Evolutionary conservation across 2,329 filamentous ascomycete genomes (phyloP).

Genomic region (Septoria petroselini): DNA sequence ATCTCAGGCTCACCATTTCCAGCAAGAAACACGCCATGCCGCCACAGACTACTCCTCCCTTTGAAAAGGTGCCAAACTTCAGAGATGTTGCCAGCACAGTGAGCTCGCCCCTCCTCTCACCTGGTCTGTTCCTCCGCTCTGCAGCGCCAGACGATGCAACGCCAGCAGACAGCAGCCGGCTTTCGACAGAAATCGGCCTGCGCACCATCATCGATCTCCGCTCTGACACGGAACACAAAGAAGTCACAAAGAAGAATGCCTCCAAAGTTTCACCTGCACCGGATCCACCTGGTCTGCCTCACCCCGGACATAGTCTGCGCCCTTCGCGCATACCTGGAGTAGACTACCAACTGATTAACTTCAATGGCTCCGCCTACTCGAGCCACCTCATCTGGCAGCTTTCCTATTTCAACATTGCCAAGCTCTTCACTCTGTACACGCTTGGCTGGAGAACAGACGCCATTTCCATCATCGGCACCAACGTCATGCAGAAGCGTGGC

Average conservation of each 20-base stretch:
- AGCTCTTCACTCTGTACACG: slow-evolving; percentile 61
- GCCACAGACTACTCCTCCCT: slow-evolving; percentile 16
- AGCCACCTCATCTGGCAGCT: slow-evolving; percentile 64
- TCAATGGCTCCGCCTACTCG: slow-evolving; percentile 72
- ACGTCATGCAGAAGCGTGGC: slow-evolving; percentile 70
- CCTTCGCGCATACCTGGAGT: slow-evolving; percentile 60
- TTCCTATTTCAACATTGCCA: slow-evolving; percentile 63
- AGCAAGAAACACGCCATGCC: slow-evolving; percentile 1
- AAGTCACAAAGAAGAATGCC: slow-evolving; percentile 55
- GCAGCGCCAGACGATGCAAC: slow-evolving; percentile 65
- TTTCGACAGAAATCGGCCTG: slow-evolving; percentile 62
- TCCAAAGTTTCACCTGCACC: slow-evolving; percentile 47
- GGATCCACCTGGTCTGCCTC: slow-evolving; percentile 20
- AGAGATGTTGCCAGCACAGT: slow-evolving; percentile 68
- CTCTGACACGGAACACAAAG: slow-evolving; percentile 57
- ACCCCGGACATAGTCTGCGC: slow-evolving; percentile 44
- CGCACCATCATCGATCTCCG: slow-evolving; percentile 75
- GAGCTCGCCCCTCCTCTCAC: slow-evolving; percentile 43
- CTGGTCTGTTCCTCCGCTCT: slow-evolving; percentile 30
- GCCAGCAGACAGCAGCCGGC: slow-evolving; percentile 56
- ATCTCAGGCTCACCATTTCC: too few relatives aligned
- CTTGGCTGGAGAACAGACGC: slow-evolving; percentile 67
- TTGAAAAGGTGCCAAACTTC: slow-evolving; percentile 68
- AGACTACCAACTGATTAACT: slow-evolving; percentile 63
- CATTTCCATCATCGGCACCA: slow-evolving; percentile 64